phyloP scores from a whole-genome alignment of 2,329 filamentous ascomycete species.

The Beauveria varroae region DNA sequence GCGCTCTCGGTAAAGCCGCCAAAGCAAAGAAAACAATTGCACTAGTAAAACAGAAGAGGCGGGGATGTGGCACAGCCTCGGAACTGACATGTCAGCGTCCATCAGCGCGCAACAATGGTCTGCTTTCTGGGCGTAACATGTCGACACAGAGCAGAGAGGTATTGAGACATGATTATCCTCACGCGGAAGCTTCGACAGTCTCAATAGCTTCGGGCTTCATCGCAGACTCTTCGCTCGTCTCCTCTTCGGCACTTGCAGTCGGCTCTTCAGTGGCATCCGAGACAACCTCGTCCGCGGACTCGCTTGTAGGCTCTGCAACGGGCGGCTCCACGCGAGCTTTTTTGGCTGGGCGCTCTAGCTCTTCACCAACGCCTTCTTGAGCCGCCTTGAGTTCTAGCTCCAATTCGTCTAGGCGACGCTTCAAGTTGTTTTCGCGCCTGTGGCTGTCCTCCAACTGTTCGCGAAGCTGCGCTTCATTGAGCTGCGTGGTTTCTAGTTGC shows the following conservation, averaged over 20 bases:
- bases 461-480: conserved; percentile 40
- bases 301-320: not conserved
- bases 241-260: not conserved
- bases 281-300: not conserved
- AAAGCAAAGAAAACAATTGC: not conserved
- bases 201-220: not conserved
- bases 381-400: conserved; percentile 49
- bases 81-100: not conserved
- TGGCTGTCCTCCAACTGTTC: conserved; percentile 69
- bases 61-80: not conserved
- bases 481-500: conserved; percentile 42
- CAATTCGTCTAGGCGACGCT: conserved; percentile 72
- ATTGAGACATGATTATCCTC: not conserved
- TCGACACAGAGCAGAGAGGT: not conserved
- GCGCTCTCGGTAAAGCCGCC: not conserved
- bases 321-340: conserved; percentile 19
- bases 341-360: conserved; percentile 21
- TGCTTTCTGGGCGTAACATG: not conserved
- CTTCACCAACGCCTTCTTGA: conserved; percentile 14
- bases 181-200: not conserved
- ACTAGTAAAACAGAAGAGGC: conserved; percentile 1
- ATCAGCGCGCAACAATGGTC: not conserved
- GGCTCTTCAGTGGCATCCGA: not conserved
- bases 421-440: conserved; percentile 71
- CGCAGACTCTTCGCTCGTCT: not conserved